Conservation (phyloP, 1,284 basidiomycete species). For the Coriolopsis trogii region DNA sequence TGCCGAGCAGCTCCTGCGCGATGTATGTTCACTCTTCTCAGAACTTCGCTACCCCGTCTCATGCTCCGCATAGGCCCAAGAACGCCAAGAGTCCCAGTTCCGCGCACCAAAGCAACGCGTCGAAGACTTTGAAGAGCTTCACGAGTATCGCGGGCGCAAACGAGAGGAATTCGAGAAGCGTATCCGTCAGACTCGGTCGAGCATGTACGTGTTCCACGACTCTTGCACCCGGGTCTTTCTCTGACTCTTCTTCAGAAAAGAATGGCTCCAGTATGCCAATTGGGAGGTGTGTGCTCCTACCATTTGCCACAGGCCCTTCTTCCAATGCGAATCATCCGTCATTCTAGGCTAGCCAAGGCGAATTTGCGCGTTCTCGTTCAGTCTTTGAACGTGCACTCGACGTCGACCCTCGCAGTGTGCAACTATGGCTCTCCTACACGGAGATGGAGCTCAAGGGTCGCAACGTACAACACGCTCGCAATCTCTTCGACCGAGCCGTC, state of each 20-base stretch:
- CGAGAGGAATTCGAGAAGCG: conserved; percentile 97
- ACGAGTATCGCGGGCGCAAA: conserved; percentile 94
- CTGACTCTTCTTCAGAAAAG: conserved; percentile 51
- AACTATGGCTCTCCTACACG: conserved; percentile 96
- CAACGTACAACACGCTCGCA: conserved; percentile 96
- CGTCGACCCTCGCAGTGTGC: conserved; percentile 87
- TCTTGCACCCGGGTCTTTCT: too few species aligned
- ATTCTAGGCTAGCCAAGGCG: conserved; percentile 89
- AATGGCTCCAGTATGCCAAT: conserved; percentile 84
- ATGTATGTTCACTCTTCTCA: conserved; percentile 50
- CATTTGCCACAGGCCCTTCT: neutral
- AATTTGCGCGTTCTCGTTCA: conserved; percentile 90
- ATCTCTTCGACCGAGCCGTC: conserved; percentile 96
- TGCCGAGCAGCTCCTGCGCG: conserved; percentile 77
- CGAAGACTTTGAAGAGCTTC: conserved; percentile 96
- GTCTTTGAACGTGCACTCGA: conserved; percentile 97
- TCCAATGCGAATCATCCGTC: neutral
- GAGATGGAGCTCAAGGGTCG: conserved; percentile 98
- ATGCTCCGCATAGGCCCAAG: conserved; percentile 86
- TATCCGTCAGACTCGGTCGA: conserved; percentile 87
- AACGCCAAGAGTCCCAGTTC: conserved; percentile 91
- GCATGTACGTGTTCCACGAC: conserved; percentile 65
- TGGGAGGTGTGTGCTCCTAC: conserved; percentile 62
- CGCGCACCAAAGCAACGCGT: conserved; percentile 93
- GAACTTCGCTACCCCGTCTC: neutral